A percentile compares a stretch with the other conserved stretches of the same genome.
Conservation (phyloP, 345 rosid genomes). For the Gossypium thurberi region DNA sequence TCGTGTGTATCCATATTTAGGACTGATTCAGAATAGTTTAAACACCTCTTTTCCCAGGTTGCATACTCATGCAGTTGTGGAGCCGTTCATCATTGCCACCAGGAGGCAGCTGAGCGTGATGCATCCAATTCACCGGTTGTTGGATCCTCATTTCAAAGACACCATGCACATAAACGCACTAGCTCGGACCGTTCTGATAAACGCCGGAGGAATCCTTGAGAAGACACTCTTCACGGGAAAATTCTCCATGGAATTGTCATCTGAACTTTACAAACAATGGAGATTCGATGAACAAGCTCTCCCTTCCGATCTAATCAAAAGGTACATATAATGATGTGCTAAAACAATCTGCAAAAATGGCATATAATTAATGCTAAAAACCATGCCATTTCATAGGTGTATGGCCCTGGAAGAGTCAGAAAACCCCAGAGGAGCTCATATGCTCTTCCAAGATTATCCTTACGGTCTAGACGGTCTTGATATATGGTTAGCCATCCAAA, state of each 20-base stretch:
- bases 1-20: not conserved
- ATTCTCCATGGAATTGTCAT: constrained; percentile 50
- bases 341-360: not conserved
- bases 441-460: constrained; percentile 49
- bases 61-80: constrained; percentile 60
- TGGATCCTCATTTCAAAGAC: constrained; percentile 69
- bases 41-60: constrained; percentile 33
- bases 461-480: constrained; percentile 57
- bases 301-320: constrained; percentile 51
- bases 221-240: constrained; percentile 39
- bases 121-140: constrained; percentile 56
- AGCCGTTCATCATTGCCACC: constrained; percentile 68
- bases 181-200: constrained; percentile 37
- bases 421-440: constrained; percentile 31
- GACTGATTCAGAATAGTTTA: not conserved
- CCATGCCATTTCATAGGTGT: constrained; percentile 24
- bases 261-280: constrained; percentile 53
- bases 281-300: constrained; percentile 57
- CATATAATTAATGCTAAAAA: not conserved
- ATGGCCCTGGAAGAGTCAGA: constrained; percentile 38
- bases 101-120: constrained; percentile 57
- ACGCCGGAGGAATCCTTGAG: constrained; percentile 57
- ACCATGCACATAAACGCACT: constrained; percentile 64
- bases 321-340: constrained; percentile 21
- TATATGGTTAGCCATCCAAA: constrained; percentile 45